Conservation (phyloP, 2,329 filamentous ascomycete genomes). For the Penicillium sp. region DNA sequence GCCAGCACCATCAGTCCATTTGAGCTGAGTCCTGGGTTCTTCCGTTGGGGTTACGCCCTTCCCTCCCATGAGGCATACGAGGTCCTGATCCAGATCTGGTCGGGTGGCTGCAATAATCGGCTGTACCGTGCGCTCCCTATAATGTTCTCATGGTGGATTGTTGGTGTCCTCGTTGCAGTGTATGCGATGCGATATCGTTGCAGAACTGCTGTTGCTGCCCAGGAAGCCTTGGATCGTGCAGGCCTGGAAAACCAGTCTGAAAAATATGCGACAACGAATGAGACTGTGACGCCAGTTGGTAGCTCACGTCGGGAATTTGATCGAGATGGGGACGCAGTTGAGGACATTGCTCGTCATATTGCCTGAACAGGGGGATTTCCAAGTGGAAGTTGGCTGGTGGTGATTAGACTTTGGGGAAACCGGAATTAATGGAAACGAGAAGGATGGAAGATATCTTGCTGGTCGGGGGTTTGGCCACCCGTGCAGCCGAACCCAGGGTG, state of each 20-base stretch:
- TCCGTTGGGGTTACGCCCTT: constrained; percentile 37
- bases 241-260: neutral
- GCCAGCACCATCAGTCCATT: constrained; percentile 39
- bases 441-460: neutral
- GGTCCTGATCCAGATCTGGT: constrained; percentile 42
- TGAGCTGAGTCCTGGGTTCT: constrained; percentile 38
- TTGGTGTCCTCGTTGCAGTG: neutral
- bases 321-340: neutral
- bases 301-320: neutral
- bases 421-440: neutral
- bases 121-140: constrained; percentile 39
- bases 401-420: neutral
- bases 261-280: neutral
- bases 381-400: too few species aligned
- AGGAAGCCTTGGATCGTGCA: neutral
- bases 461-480: neutral
- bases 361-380: neutral
- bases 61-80: constrained; percentile 41
- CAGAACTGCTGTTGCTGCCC: neutral
- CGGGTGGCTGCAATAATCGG: constrained; percentile 36
- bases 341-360: neutral
- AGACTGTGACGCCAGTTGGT: neutral
- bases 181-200: constrained; percentile 2
- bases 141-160: constrained; percentile 39
- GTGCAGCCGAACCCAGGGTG: too few species aligned